Evolutionary conservation across 176 grass and related monocot species (phyloP).

Genomic region (Chrysopogon serrulatus): DNA sequence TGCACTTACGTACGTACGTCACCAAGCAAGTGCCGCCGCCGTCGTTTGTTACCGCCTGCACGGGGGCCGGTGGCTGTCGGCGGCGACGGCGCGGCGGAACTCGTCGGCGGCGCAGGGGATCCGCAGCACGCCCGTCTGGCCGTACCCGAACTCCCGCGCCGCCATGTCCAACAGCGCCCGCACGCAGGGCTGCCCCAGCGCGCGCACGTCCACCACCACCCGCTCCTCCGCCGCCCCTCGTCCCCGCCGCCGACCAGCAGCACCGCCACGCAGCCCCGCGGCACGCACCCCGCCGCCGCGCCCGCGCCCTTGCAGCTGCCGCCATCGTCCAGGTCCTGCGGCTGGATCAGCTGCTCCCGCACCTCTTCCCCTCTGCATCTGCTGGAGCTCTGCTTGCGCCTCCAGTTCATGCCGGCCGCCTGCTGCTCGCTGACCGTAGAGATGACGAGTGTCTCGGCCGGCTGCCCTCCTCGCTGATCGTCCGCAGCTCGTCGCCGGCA

Average conservation of each 20-base stretch:
- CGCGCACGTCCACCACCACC: conserved; percentile 38
- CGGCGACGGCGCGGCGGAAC: conserved; percentile 15
- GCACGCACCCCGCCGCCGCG: conserved; percentile 1
- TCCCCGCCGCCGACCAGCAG: conserved; percentile 29
- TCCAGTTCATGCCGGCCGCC: conserved; percentile 7
- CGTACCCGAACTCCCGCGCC: conserved; percentile 46
- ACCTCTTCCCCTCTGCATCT: background rate
- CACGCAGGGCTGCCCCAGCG: conserved; percentile 31
- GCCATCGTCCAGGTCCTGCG: no score
- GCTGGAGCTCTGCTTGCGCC: conserved; percentile 14
- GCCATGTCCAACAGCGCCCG: conserved; percentile 47
- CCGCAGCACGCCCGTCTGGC: conserved; percentile 42
- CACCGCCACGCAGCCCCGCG: conserved; percentile 42
- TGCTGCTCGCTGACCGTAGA: background rate
- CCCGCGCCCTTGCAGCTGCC: background rate
- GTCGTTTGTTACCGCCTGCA: background rate
- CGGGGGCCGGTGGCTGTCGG: background rate
- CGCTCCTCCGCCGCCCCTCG: conserved; percentile 17
- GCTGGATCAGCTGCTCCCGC: conserved; percentile 1
- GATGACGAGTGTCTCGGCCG: background rate
- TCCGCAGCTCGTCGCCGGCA: background rate
- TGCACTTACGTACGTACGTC: no score
- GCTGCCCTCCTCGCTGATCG: no score
- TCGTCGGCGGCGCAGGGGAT: conserved; percentile 43
- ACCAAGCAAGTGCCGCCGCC: no score